Percentiles rank a stretch among this genome's conserved stretches.
Evolutionary conservation across 2,329 filamentous ascomycete genomes (phyloP).

Genomic region (Pseudopithomyces chartarum): DNA sequence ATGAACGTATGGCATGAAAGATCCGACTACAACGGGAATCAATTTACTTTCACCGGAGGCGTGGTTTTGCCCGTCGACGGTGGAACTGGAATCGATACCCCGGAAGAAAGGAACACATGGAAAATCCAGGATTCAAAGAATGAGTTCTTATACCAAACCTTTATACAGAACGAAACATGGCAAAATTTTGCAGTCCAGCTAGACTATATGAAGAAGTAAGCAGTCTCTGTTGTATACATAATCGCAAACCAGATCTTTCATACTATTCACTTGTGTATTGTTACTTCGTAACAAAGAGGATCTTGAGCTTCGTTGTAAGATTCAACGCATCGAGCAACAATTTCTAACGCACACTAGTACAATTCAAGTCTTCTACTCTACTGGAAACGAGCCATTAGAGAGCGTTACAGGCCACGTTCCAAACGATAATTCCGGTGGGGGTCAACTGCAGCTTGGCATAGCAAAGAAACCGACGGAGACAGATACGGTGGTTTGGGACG

Average conservation of each 20-base stretch:
- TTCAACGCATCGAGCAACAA: not conserved
- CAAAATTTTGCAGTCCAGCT: conserved; percentile 35
- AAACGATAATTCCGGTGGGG: conserved; percentile 31
- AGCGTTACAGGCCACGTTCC: conserved; percentile 18
- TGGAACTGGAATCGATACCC: conserved; percentile 21
- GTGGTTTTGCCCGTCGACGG: conserved; percentile 28
- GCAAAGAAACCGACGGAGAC: conserved; percentile 38
- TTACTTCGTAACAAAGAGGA: too few relatives aligned
- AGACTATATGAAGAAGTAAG: conserved; percentile 28
- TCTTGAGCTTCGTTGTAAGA: too few relatives aligned
- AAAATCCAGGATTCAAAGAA: conserved; percentile 28
- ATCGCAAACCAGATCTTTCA: too few relatives aligned
- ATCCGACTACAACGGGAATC: conserved; percentile 30
- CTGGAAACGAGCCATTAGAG: conserved; percentile 16
- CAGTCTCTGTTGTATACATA: not conserved
- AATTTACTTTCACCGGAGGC: conserved; percentile 29
- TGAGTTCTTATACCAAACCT: conserved; percentile 23
- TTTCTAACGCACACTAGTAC: conserved; percentile 19
- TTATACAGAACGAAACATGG: conserved; percentile 20
- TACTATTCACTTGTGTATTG: too few relatives aligned
- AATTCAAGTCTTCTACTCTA: conserved; percentile 30
- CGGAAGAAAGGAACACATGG: conserved; percentile 22
- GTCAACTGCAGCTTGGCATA: conserved; percentile 34
- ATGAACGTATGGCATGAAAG: conserved; percentile 38
- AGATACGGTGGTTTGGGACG: conserved; percentile 30